Evolutionary conservation across 768 basidiomycete genomes (phyloP).

Genomic region (Pleurotus citrinopileatus): DNA sequence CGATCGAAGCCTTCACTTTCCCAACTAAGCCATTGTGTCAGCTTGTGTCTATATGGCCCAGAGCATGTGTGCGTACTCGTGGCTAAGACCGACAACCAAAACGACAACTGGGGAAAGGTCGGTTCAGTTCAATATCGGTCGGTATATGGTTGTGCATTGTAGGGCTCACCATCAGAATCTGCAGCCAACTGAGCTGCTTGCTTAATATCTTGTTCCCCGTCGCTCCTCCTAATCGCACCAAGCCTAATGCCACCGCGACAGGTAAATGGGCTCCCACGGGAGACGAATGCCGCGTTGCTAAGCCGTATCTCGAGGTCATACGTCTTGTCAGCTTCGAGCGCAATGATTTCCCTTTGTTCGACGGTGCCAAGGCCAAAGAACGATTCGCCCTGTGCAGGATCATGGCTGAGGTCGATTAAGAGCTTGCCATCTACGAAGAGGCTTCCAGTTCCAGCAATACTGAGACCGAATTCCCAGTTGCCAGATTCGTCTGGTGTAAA

Average conservation of each 20-base stretch:
- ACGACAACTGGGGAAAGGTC: constrained; percentile 27
- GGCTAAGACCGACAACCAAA: constrained; percentile 53
- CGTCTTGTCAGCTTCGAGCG: constrained; percentile 36
- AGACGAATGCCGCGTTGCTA: constrained; percentile 29
- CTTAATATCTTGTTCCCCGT: constrained; percentile 36
- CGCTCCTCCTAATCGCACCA: constrained; percentile 30
- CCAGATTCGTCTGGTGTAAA: constrained; percentile 52
- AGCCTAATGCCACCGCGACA: constrained; percentile 40
- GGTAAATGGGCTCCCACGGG: constrained; percentile 29
- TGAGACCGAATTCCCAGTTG: constrained; percentile 48
- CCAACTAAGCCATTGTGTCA: constrained; percentile 22
- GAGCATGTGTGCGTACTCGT: constrained; percentile 26
- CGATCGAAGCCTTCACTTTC: constrained; percentile 65
- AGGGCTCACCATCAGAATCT: constrained; percentile 26
- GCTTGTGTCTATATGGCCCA: not conserved
- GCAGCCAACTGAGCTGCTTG: constrained; percentile 37
- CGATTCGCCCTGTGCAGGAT: constrained; percentile 31
- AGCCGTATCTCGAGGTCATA: constrained; percentile 40
- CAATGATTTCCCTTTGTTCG: constrained; percentile 33
- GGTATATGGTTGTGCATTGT: not conserved
- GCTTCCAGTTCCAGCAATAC: constrained; percentile 40
- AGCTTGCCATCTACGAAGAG: constrained; percentile 50
- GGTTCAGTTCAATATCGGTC: not conserved
- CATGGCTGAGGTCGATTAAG: constrained; percentile 42
- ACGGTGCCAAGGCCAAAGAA: constrained; percentile 44